phyloP scores from a whole-genome alignment of 441 rosid genomes.

The Populus tomentosa region DNA sequence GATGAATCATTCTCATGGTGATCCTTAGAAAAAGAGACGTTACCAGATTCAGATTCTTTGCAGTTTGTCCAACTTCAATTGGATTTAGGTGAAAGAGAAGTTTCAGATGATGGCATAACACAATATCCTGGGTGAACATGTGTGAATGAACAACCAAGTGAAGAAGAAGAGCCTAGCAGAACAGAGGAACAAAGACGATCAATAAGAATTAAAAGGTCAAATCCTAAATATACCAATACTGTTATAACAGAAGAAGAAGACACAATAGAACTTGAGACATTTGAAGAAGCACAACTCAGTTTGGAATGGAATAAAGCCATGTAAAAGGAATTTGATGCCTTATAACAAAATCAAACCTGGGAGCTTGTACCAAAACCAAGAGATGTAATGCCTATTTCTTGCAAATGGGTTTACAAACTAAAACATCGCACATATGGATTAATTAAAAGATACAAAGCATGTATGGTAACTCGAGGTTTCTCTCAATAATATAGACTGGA shows the following conservation, averaged over 20 bases:
- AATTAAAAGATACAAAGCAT: too few species aligned
- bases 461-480: too few species aligned
- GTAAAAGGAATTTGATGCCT: not conserved
- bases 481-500: too few species aligned
- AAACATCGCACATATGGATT: too few species aligned
- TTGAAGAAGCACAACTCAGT: not conserved
- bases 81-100: not conserved
- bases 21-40: not conserved
- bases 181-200: not conserved
- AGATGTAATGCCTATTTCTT: too few species aligned
- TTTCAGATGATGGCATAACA: not conserved
- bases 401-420: too few species aligned
- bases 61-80: not conserved
- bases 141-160: not conserved
- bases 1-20: not conserved
- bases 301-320: not conserved
- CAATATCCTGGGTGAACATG: not conserved
- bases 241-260: not conserved
- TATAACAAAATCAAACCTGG: not conserved
- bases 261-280: not conserved
- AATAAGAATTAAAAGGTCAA: not conserved
- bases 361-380: not conserved
- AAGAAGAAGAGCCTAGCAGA: not conserved
- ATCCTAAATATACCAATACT: not conserved
- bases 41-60: not conserved